Base-by-base conservation (phyloP, 805 yeast species). In the Kregervanrija delftensis region DNA sequence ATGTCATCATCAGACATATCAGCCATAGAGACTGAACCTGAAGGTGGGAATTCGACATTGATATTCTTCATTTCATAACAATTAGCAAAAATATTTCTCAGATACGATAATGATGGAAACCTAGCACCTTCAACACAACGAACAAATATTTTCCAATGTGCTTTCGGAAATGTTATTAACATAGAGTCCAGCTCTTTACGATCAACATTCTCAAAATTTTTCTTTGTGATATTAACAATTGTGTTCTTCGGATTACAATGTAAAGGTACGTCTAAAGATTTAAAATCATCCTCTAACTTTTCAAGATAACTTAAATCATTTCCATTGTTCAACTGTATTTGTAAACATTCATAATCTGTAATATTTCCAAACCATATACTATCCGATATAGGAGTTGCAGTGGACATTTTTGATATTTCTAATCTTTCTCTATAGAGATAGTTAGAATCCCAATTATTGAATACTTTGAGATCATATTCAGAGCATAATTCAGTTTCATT, bases 281-380 rank as follows among this genome's bases (percentile, higher is more conserved):
- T 30, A 6, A 40, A 37, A 3, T 42, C 22, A 36, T 41, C 30
- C 9, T 42, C 22, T 33, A 46, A 9, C 4, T 15, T 14, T 14
- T 34, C 12, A 22, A 22, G 28, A 13, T 30, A 34, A 35, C 37
- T 37, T 15, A 44, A 35, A 41, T 50, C 35, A 41, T 49, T 33
- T 15, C 42, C 35, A 28, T 53, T 47, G 31, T 54, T 57, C 12
- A 55, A 42, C 37, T 58, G 61, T 6, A 61, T 60, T 43, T 63
- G 63, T 37, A 64, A 49, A 46, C 66, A 63, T 51, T 79, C 81
- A 57, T 71, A 78, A 60, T 90, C 96, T 51, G 86, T 78, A 1
- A 80, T 67, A 57, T 90, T 91, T 2, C 98, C 98, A 42, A 83
- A 71, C 90, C 91, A 90, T 5, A 89, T 75, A 40, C 76, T 69